Base-by-base conservation (phyloP, 176 grass and related monocot species). In the Carex cristatella region DNA sequence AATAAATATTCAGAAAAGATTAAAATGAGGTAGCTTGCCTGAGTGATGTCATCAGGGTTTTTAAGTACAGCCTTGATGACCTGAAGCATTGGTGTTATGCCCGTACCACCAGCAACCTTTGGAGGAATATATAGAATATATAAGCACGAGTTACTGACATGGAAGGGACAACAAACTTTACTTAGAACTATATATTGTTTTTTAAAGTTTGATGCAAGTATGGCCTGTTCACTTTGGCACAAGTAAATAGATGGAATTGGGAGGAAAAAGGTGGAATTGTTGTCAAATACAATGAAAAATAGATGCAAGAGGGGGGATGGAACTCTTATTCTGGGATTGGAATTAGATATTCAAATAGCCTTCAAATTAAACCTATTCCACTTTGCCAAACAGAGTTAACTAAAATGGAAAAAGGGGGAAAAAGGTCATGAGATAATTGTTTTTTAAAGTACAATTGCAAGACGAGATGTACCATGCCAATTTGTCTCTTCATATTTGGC, bases 51-150 rank as follows among this genome's bases (percentile, higher is more conserved):
- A 89, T 98, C 91, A 64, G 91, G 89, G 81, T 98, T 98, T 89
- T 98, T 98, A 2, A 98, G 88, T 83, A 98, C 82, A 90, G 95
- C 93, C 80, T 94, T 95, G 55, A 95, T 90, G 88, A 98, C 93
- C 83, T 98, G 95, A 46, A 98, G 85, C 93, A 98, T 98, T 85
- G 95, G 95, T 73, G 95, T 98, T 84, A 98, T 90, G 86, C 95
- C 95, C 57, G 89, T 88, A 64, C 95, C 95, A 71, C 95, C 95
- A 80, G 95, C 95, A 44, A 98, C 84, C 95, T 98, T 84, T 62
- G 81, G 38, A 80, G 9, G 61, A 80, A 68, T 64, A 78, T 61
- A 60, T 60, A 80, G 32, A 53, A 51, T 44, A 73, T 57, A 46
- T 67, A 67, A 67, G 72, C 4, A 44, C 19, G 8, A 63, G 7